Base-by-base conservation (phyloP, 1,139 yeast genomes). In the Arxiozyma bovina region DNA sequence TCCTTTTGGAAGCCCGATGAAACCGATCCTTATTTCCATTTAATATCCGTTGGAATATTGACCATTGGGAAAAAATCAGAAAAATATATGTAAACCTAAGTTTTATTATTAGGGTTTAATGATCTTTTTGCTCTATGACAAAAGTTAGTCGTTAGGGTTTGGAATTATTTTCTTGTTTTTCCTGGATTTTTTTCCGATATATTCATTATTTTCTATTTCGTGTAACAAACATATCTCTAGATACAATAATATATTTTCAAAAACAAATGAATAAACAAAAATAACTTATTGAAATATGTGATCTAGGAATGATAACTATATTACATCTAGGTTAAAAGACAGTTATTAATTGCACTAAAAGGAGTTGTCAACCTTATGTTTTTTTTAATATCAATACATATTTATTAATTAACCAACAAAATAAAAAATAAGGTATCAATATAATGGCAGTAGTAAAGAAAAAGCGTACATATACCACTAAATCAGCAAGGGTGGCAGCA, bases 361-460 rank as follows among this genome's bases (percentile, higher is more conserved):
- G 30, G 9, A 27, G 30, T 27, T 27, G 30, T 27, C 11, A 5
- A 6, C 30, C 8, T 4, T 27, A 6, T 27, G 30, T 27, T 27
- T 27, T 27, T 27, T 27, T 27, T 27, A 2, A 27, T 23, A 23
- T 23, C 4, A 23, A 23, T 27, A 27, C 8, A 27, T 27, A 27
- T 7, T 6, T 5, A 8, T 27, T 7, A 27, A 27, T 27, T 7
- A 27, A 27, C n/a, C 30, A 17, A 8, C 17, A 23, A 34, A 38
- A 15, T 8, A 23, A 17, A 23, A 42, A 42, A 42, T 15, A 42
- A 42, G 22, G 44, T 7, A 7, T 4, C 17, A 4, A 42, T 15
- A 42, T 20, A 34, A 52, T 54, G 56, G 60, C 58, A 4, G 56
- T 54, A 17, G 53, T 57, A 11, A 57, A 55, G 50, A 58, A 54